A percentile compares a stretch with the other conserved stretches of the same genome.
Conservation (phyloP, 257 asterid genomes). For the Petunia axillaris region DNA sequence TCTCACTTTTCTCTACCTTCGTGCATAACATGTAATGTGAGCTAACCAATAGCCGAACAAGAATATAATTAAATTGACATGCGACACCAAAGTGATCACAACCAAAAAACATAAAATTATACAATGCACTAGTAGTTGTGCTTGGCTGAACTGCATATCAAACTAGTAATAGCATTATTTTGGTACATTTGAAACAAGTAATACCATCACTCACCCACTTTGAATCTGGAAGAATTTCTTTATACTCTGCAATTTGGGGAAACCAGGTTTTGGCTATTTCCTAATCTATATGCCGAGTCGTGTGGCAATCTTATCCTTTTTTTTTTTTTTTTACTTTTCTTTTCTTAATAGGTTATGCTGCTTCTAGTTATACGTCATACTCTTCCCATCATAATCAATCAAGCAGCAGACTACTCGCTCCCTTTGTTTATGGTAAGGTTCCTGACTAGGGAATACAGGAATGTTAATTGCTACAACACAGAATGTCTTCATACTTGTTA, state of each 20-base stretch:
- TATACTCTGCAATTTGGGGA: not conserved
- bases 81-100: not conserved
- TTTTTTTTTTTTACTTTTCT: not conserved
- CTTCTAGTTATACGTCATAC: conserved; percentile 76
- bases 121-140: not conserved
- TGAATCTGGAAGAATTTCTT: conserved; percentile 7
- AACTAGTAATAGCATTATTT: not conserved
- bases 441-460: not conserved
- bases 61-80: not conserved
- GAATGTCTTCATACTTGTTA: conserved; percentile 25
- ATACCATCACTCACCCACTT: not conserved
- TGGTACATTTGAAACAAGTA: not conserved
- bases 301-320: not conserved
- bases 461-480: not conserved
- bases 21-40: not conserved
- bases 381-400: conserved; percentile 67
- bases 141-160: not conserved
- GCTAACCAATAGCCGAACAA: not conserved
- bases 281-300: not conserved
- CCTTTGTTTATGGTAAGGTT: conserved; percentile 74
- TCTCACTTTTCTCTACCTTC: not conserved
- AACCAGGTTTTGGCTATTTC: not conserved
- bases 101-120: not conserved
- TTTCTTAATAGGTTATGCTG: conserved; percentile 69
- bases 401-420: conserved; percentile 67